phyloP scores from a whole-genome alignment of 2,329 filamentous ascomycete species.

The Penicillium hesseltinei region DNA sequence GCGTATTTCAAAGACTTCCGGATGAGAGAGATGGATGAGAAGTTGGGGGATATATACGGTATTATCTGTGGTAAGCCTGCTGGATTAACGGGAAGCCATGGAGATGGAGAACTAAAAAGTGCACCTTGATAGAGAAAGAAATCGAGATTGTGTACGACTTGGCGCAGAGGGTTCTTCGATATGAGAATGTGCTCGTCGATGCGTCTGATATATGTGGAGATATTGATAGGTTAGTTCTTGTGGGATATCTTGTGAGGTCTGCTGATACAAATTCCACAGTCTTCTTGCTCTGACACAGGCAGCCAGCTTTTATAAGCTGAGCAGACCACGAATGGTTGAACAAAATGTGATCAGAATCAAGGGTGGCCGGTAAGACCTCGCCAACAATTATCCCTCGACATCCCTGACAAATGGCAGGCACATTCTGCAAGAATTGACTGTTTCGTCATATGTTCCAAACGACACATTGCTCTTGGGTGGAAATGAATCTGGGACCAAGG shows the following conservation, averaged over 20 bases:
- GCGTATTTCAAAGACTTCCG: constrained; percentile 83
- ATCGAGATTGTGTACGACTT: constrained; percentile 83
- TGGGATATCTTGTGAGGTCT: neutral
- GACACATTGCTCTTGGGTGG: constrained; percentile 69
- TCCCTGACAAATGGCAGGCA: constrained; percentile 52
- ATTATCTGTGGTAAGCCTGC: constrained; percentile 69
- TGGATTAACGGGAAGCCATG: neutral
- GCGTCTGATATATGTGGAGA: constrained; percentile 83
- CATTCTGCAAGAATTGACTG: constrained; percentile 79
- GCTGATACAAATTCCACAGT: constrained; percentile 42
- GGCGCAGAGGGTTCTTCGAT: constrained; percentile 66
- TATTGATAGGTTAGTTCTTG: constrained; percentile 62
- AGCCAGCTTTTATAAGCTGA: constrained; percentile 71
- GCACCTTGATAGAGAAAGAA: constrained; percentile 63
- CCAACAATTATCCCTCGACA: neutral
- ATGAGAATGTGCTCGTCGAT: constrained; percentile 62
- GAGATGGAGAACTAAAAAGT: neutral
- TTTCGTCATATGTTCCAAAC: constrained; percentile 80
- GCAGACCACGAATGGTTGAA: constrained; percentile 65
- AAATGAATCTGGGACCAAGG: neutral
- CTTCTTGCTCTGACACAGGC: constrained; percentile 76
- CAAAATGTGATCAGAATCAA: constrained; percentile 71
- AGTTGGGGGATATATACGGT: constrained; percentile 81
- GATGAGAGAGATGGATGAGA: constrained; percentile 76
- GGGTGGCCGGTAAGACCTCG: constrained; percentile 62